Percentiles rank a stretch among this genome's conserved stretches.
These are phyloP conservation scores for Pseudomonodictys pantanalensis DNA, from an alignment of 495 filamentous ascomycete genomes.

Conservation along the genomic window DNA sequence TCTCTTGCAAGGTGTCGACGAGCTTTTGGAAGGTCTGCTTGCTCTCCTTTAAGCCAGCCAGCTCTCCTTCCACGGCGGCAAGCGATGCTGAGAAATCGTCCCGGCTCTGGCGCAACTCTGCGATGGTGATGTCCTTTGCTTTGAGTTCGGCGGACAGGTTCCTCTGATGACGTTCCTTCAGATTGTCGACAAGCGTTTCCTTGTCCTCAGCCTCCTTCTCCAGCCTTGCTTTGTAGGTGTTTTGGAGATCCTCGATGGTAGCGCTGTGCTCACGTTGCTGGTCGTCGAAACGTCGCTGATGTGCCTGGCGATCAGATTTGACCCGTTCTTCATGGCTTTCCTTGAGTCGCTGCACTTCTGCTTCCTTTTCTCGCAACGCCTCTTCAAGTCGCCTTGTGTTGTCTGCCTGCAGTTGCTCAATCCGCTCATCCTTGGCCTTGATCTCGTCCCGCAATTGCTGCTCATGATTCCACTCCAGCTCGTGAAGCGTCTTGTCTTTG, in stretches of 20 bases:
- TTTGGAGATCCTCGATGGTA: too few species aligned
- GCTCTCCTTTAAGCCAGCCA: constrained; percentile 14
- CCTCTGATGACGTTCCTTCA: constrained; percentile 35
- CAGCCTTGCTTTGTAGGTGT: too few species aligned
- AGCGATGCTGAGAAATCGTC: constrained; percentile 20
- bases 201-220: too few species aligned
- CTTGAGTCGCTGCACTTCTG: background rate
- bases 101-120: constrained; percentile 9
- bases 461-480: background rate
- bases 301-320: too few species aligned
- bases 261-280: too few species aligned
- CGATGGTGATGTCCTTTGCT: constrained; percentile 25
- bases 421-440: background rate
- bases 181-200: background rate
- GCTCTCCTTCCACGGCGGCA: constrained; percentile 17
- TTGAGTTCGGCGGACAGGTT: constrained; percentile 39
- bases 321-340: background rate
- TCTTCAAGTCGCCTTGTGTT: background rate
- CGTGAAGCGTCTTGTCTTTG: constrained; percentile 3
- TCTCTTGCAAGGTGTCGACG: constrained; percentile 27
- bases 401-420: background rate
- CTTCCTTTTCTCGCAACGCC: background rate
- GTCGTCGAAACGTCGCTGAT: too few species aligned
- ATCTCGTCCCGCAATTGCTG: background rate
- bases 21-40: constrained; percentile 26